phyloP scores from a whole-genome alignment of 441 rosid species.

The Syzygium syzygioides region DNA sequence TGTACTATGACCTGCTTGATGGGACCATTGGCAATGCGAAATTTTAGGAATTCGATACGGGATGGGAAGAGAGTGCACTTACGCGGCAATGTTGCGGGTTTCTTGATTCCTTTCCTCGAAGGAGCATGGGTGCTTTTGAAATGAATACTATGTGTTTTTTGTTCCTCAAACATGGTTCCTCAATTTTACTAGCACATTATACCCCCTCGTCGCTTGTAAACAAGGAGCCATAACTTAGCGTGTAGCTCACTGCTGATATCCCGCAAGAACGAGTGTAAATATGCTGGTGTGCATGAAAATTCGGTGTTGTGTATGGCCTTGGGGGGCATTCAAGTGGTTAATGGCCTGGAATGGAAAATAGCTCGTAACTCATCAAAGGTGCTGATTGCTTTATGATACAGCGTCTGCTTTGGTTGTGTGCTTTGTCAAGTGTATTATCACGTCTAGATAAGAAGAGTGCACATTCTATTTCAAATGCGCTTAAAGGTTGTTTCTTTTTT shows the following conservation, averaged over 20 bases:
- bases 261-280: constrained; percentile 64
- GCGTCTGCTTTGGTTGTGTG: not conserved
- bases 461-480: not conserved
- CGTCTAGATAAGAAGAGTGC: not conserved
- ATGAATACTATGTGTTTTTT: not conserved
- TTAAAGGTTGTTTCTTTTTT: not conserved
- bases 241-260: not conserved
- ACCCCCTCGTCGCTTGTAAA: not conserved
- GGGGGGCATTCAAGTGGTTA: constrained; percentile 63
- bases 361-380: constrained; percentile 81
- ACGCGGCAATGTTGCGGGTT: not conserved
- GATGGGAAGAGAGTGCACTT: not conserved
- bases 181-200: not conserved
- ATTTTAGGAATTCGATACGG: constrained; percentile 33
- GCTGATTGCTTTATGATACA: not conserved
- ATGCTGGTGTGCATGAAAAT: constrained; percentile 47
- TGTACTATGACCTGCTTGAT: constrained; percentile 66
- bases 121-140: not conserved
- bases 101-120: not conserved
- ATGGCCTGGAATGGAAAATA: constrained; percentile 84
- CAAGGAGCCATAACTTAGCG: not conserved
- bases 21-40: constrained; percentile 85
- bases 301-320: constrained; percentile 54
- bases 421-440: not conserved
- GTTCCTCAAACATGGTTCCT: not conserved